These are phyloP conservation scores for Fragaria ananassa DNA, from an alignment of 306 rosid species.

Conservation along the genomic window DNA sequence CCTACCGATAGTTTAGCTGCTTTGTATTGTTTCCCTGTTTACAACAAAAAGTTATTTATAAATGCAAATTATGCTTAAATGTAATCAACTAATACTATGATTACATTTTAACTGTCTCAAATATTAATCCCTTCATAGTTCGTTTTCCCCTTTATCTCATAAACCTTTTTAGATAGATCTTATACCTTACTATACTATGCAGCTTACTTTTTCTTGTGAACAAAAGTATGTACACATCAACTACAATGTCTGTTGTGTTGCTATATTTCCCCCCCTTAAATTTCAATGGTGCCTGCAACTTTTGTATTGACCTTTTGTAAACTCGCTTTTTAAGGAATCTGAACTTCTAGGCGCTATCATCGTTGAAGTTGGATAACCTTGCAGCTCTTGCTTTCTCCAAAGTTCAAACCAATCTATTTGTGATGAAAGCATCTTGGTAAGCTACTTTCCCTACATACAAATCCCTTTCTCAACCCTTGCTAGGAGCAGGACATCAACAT, in stretches of 20 bases:
- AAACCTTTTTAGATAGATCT: not conserved
- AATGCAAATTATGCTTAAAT: not conserved
- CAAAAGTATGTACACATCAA: not conserved
- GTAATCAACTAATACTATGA: not conserved
- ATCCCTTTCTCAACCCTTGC: not conserved
- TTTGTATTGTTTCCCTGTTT: not conserved
- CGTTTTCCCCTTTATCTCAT: not conserved
- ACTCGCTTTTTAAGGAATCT: not conserved
- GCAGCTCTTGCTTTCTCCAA: not conserved
- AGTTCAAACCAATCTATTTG: not conserved
- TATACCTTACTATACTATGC: not conserved
- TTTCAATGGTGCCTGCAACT: not conserved
- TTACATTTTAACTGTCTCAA: not conserved
- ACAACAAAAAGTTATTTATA: not conserved
- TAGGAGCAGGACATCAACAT: not conserved
- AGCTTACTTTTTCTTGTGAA: not conserved
- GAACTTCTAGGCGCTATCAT: not conserved
- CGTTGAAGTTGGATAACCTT: not conserved
- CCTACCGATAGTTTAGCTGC: not conserved
- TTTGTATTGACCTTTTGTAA: not conserved
- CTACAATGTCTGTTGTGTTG: not conserved
- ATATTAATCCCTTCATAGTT: not conserved
- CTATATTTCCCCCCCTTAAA: not conserved
- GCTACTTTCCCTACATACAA: not conserved
- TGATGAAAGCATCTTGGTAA: not conserved